phyloP scores from a whole-genome alignment of 257 asterid genomes.

The Craterostigma plantagineum region DNA sequence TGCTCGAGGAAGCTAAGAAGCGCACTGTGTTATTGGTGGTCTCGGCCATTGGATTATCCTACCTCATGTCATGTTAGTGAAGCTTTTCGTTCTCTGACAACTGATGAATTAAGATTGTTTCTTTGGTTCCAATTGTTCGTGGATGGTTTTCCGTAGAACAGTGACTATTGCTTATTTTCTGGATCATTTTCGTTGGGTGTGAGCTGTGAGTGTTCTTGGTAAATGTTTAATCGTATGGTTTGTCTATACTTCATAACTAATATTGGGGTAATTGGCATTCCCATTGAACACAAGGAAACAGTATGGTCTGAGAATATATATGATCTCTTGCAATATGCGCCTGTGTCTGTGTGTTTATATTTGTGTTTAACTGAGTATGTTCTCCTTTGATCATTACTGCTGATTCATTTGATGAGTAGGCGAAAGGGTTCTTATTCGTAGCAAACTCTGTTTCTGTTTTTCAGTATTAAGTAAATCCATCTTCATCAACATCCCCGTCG shows the following conservation, averaged over 20 bases:
- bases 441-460: slow-evolving; percentile 8
- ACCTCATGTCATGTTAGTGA: slow-evolving; percentile 37
- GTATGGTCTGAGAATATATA: too few species aligned
- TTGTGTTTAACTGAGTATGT: too few species aligned
- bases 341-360: too few species aligned
- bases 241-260: too few species aligned
- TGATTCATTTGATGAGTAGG: neutral
- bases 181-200: too few species aligned
- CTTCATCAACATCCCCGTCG: slow-evolving; percentile 77
- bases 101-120: neutral
- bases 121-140: slow-evolving; percentile 5
- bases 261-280: too few species aligned
- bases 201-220: too few species aligned
- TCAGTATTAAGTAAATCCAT: slow-evolving; percentile 90
- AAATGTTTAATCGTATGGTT: too few species aligned
- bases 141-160: slow-evolving; percentile 1
- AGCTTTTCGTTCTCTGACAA: slow-evolving; percentile 5
- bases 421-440: neutral
- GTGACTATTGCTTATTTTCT: too few species aligned
- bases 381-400: neutral
- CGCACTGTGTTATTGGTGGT: slow-evolving; percentile 25
- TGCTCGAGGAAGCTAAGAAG: slow-evolving; percentile 38
- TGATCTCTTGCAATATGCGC: too few species aligned
- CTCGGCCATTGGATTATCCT: slow-evolving; percentile 32
- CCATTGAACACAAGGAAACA: too few species aligned